A percentile compares a stretch with the other conserved stretches of the same genome.
Conservation (phyloP, 768 basidiomycete species). For the Ephemerocybe angulata region DNA sequence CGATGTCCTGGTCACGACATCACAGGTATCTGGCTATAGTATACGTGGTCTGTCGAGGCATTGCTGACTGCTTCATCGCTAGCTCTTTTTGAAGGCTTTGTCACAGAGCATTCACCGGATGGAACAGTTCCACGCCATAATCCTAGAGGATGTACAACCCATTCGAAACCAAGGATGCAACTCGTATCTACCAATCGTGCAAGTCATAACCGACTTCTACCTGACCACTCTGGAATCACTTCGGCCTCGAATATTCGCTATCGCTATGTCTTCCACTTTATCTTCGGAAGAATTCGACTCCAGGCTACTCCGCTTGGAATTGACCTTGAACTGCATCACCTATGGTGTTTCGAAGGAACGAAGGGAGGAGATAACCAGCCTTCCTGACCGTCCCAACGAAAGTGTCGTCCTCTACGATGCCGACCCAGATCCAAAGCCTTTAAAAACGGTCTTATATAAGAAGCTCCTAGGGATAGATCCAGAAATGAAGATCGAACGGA, state of each 20-base stretch:
- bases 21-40: conserved; percentile 3
- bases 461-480: conserved; percentile 18
- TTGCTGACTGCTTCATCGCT: not conserved
- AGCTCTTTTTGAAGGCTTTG: conserved; percentile 17
- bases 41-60: not conserved
- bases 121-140: conserved; percentile 40
- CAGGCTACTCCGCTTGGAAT: conserved; percentile 37
- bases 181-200: conserved; percentile 32
- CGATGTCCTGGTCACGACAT: conserved; percentile 7
- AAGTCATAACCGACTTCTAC: conserved; percentile 46
- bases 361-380: conserved; percentile 27
- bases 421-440: not conserved
- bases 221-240: conserved; percentile 28
- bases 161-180: conserved; percentile 36
- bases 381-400: conserved; percentile 44
- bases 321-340: conserved; percentile 35
- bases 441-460: conserved; percentile 38
- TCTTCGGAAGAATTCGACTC: conserved; percentile 25
- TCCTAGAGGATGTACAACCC: conserved; percentile 41
- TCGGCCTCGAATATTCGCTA: conserved; percentile 43
- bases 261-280: conserved; percentile 26
- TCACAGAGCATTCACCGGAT: conserved; percentile 35
- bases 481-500: not conserved
- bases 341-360: conserved; percentile 33
- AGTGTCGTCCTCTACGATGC: conserved; percentile 52